These are phyloP conservation scores for Coemansia biformis DNA, from an alignment of 192 early-diverging fungal genomes.

Conservation along the genomic window DNA sequence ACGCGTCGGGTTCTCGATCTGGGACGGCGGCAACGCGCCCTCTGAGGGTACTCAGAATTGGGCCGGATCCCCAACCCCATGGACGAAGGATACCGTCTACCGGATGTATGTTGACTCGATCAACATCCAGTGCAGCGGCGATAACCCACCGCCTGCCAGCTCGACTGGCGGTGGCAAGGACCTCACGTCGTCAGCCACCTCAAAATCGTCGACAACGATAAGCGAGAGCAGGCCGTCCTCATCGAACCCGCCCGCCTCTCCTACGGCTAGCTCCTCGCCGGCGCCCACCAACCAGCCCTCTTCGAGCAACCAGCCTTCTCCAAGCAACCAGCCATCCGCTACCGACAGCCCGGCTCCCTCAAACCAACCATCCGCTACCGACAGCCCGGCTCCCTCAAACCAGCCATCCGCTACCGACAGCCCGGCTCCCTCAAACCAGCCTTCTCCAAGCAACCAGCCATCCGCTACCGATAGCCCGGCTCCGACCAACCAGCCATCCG, in stretches of 20 bases:
- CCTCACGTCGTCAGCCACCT: neutral
- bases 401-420: neutral
- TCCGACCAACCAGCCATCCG: too few species aligned
- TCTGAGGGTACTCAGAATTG: slow-evolving; percentile 52
- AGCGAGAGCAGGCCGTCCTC: neutral
- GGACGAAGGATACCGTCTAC: slow-evolving; percentile 43
- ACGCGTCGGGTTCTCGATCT: slow-evolving; percentile 60
- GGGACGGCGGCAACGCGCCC: slow-evolving; percentile 58
- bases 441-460: neutral
- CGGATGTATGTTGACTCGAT: slow-evolving; percentile 56
- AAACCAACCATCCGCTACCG: too few species aligned
- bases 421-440: neutral
- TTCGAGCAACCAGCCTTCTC: neutral
- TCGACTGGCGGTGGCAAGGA: too few species aligned
- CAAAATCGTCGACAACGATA: too few species aligned
- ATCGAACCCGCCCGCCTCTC: too few species aligned
- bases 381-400: too few species aligned
- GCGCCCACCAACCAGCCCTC: neutral
- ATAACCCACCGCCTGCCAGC: slow-evolving; percentile 1
- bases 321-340: too few species aligned
- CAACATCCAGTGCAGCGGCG: slow-evolving; percentile 45
- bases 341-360: neutral
- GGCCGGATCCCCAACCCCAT: slow-evolving; percentile 58
- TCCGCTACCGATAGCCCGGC: neutral
- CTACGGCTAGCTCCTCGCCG: neutral